Conservation (phyloP, 1,284 basidiomycete species). For the Abortiporus biennis region DNA sequence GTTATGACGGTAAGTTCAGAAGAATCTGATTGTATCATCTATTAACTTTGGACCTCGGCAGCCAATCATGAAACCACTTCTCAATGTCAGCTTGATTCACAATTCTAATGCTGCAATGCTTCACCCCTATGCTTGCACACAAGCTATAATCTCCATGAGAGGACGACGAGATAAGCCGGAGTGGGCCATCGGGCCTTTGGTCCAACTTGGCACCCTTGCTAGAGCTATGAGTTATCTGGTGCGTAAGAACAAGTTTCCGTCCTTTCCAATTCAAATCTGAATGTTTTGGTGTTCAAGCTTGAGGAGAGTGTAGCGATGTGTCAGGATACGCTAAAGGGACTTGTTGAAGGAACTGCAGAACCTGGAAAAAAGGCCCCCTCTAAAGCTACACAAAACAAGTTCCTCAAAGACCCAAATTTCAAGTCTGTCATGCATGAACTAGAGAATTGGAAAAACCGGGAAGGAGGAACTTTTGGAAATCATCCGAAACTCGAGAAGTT, state of each 20-base stretch:
- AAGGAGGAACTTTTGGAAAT: constrained; percentile 44
- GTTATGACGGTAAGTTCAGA: constrained; percentile 63
- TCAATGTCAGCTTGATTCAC: constrained; percentile 19
- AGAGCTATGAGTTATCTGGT: constrained; percentile 81
- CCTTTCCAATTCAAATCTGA: neutral
- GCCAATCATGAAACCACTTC: constrained; percentile 26
- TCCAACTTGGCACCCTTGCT: constrained; percentile 42
- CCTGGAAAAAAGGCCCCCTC: neutral
- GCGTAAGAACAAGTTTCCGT: constrained; percentile 18
- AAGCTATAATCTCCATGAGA: constrained; percentile 29
- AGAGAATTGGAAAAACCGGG: constrained; percentile 42
- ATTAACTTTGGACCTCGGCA: constrained; percentile 10
- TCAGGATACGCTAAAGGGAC: constrained; percentile 49
- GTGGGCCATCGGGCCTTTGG: constrained; percentile 18
- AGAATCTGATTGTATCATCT: neutral
- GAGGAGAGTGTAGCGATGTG: constrained; percentile 83
- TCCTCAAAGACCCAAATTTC: constrained; percentile 54
- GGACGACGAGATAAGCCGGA: constrained; percentile 25
- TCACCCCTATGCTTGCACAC: constrained; percentile 50
- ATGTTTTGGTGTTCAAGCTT: constrained; percentile 41
- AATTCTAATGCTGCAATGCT: constrained; percentile 37
- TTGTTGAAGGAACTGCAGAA: constrained; percentile 23
- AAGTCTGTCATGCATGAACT: constrained; percentile 59
- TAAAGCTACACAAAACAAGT: too few species aligned
- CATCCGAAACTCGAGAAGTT: constrained; percentile 96